Evolutionary conservation across 192 early-diverging fungal genomes (phyloP).

Genomic region (Dimargaris cristalligena): DNA sequence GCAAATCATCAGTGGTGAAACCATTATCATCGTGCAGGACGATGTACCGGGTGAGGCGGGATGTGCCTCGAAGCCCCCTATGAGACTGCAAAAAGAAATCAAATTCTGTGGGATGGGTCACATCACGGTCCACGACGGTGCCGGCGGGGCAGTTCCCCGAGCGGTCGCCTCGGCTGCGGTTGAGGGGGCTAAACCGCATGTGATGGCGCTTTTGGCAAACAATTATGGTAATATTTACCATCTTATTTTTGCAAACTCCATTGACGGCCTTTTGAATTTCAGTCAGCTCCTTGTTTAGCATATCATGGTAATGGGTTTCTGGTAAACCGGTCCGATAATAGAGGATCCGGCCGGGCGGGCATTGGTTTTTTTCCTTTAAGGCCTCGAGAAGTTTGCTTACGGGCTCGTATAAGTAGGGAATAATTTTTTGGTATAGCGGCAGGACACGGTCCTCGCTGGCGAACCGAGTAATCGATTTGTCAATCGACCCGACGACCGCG

Average conservation of each 20-base stretch:
- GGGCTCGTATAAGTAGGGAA: conserved; percentile 45
- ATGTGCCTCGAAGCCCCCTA: conserved; percentile 81
- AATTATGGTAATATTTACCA: conserved; percentile 56
- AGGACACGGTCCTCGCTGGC: conserved; percentile 48
- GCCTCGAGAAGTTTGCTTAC: conserved; percentile 45
- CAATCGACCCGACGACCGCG: conserved; percentile 51
- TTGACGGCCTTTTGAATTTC: conserved; percentile 49
- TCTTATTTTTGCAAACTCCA: conserved; percentile 46
- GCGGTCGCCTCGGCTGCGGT: conserved; percentile 39
- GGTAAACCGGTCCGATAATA: conserved; percentile 85
- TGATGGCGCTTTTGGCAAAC: conserved; percentile 69
- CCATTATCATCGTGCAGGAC: conserved; percentile 76
- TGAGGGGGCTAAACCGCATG: conserved; percentile 57
- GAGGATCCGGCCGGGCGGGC: conserved; percentile 57
- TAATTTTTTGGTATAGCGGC: conserved; percentile 51
- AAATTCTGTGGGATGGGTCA: conserved; percentile 65
- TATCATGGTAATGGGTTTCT: conserved; percentile 67
- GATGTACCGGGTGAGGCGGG: conserved; percentile 80
- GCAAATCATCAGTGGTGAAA: conserved; percentile 61
- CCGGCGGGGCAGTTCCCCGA: conserved; percentile 72
- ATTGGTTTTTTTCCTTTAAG: conserved; percentile 31
- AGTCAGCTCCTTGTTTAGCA: conserved; percentile 54
- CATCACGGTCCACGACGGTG: conserved; percentile 57
- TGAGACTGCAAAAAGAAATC: conserved; percentile 87
- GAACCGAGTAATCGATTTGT: conserved; percentile 42